Base-by-base conservation (phyloP, 169 alveolate genomes). In the Theileria sp. region DNA sequence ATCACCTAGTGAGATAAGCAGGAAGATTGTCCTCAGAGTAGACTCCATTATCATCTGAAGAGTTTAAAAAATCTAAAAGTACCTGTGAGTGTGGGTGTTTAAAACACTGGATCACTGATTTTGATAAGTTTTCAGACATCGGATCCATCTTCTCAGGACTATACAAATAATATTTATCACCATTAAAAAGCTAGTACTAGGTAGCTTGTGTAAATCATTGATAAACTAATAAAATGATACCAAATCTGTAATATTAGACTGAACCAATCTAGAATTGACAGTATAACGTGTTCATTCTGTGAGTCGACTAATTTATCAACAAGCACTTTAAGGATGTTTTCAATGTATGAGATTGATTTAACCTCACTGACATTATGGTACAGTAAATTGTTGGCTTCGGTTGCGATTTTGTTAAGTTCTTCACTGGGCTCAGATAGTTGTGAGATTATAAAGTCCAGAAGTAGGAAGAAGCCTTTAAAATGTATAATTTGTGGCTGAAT, bases 81-180 rank as follows among this genome's bases (percentile, higher is more conserved):
- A 81, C 88, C 79, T 81, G 86, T 17, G 89, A 83, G 25, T 83
- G 80, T 23, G 85, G 30, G n/a, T 83, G 86, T 68, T 77, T 83
- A 75, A 83, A 83, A 81, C 89, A 83, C 19, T 56, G 30, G n/a
- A 77, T 60, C 26, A 83, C 77, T 17, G 89, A 38, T 58, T 69
- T 83, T 10, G 86, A 64, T 32, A 83, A 66, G 54, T 2, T 34
- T 30, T 69, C 80, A 21, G 56, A 62, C 25, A 64, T 23, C 6
- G 70, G 67, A 44, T 64, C 64, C 89, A 83, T 83, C 15, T 54
- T 38, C 6, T 64, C 62, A 15, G 89, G 89, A 58, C 83, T 81
- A 66, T 32, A 32, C 36, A 6, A 71, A 15, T 26, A 44, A 3
- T 44, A 44, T 44, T 44, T 44, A 2, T 1, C 38, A 30, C 3